A percentile compares a stretch with the other conserved stretches of the same genome.
These are phyloP conservation scores for Teratosphaeria destructans DNA, from an alignment of 2,329 filamentous ascomycete species.

Conservation along the genomic window DNA sequence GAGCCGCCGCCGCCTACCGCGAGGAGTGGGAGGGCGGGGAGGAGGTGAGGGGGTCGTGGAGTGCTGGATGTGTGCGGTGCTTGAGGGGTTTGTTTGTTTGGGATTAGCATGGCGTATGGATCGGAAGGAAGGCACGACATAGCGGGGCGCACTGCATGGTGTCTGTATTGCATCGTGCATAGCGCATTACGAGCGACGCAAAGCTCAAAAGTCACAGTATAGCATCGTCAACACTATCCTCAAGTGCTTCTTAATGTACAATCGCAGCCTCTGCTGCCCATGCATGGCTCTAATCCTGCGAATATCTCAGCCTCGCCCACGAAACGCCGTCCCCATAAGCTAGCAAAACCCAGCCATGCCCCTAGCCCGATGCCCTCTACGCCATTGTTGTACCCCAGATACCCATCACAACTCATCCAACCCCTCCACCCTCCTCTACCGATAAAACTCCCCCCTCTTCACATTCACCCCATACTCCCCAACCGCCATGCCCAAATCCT, in stretches of 20 bases:
- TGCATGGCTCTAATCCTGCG: background rate
- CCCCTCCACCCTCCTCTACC: constrained; percentile 36
- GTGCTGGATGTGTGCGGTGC: background rate
- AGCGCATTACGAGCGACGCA: background rate
- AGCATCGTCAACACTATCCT: background rate
- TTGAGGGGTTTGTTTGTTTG: background rate
- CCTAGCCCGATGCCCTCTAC: background rate
- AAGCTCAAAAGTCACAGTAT: background rate
- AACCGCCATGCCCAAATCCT: constrained; percentile 95
- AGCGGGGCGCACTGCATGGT: background rate
- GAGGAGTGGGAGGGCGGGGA: background rate
- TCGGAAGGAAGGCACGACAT: background rate
- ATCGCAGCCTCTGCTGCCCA: background rate
- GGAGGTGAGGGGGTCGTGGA: background rate
- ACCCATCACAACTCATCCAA: background rate
- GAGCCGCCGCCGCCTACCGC: constrained; percentile 21
- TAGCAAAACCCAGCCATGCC: background rate
- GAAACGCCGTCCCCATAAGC: background rate
- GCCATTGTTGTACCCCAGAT: background rate
- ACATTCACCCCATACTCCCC: constrained; percentile 97
- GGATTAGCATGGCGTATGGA: background rate
- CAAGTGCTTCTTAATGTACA: background rate
- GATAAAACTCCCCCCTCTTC: constrained; percentile 94
- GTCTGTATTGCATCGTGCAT: background rate
- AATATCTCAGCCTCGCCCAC: background rate